phyloP scores from a whole-genome alignment of 306 rosid genomes.

The Sicyos baderoa region DNA sequence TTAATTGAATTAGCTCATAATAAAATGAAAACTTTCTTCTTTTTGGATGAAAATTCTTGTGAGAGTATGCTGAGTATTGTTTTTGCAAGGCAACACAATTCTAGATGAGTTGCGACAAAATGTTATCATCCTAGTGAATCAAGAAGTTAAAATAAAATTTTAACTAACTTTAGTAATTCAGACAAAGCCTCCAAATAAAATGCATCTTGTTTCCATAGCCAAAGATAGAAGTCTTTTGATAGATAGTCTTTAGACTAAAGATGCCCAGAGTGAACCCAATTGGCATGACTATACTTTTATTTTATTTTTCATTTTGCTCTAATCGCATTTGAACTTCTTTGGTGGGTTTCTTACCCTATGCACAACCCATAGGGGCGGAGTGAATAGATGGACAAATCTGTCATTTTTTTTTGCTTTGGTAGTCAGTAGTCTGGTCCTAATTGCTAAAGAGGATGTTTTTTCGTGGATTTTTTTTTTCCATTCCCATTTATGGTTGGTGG shows the following conservation, averaged over 20 bases:
- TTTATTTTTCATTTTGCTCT: neutral
- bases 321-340: neutral
- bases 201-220: neutral
- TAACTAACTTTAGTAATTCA: neutral
- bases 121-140: neutral
- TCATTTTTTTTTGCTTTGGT: neutral
- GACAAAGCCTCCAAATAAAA: neutral
- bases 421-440: neutral
- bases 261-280: neutral
- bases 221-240: too few relatives aligned
- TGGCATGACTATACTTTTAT: neutral
- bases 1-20: neutral
- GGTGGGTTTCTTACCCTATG: neutral
- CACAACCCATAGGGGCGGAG: neutral
- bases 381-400: neutral
- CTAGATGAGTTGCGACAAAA: neutral
- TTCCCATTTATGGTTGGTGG: too few relatives aligned
- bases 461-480: too few relatives aligned
- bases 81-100: neutral
- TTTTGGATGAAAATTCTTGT: neutral
- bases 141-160: neutral
- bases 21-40: neutral
- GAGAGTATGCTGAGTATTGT: neutral
- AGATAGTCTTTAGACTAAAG: neutral
- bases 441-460: too few relatives aligned